A percentile compares a stretch with the other conserved stretches of the same genome.
Evolutionary conservation across 2,329 filamentous ascomycete species (phyloP).

Genomic region (Ophiognomonia clavigignenti-juglandacearum): DNA sequence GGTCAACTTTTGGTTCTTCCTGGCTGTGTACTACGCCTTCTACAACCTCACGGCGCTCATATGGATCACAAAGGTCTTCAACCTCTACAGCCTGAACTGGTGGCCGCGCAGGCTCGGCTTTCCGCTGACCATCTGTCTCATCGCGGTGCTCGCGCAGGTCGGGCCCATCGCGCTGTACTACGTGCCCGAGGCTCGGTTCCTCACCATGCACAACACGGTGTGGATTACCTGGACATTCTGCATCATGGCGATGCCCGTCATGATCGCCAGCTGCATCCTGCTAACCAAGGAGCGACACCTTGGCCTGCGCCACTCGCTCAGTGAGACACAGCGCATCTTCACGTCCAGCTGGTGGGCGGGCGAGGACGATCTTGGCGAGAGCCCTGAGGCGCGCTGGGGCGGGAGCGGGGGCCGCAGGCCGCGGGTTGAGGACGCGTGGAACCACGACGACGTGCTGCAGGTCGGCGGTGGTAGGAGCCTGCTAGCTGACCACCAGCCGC

Average conservation of each 20-base stretch:
- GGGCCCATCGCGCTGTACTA: slow-evolving; percentile 58
- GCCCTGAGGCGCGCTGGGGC: slow-evolving; percentile 35
- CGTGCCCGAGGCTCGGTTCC: slow-evolving; percentile 44
- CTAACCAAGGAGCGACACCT: slow-evolving; percentile 61
- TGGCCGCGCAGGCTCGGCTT: slow-evolving; percentile 48
- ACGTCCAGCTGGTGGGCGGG: slow-evolving; percentile 63
- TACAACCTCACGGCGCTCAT: slow-evolving; percentile 64
- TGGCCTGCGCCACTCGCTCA: slow-evolving; percentile 54
- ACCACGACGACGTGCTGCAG: slow-evolving; percentile 20
- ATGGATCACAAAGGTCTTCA: slow-evolving; percentile 70
- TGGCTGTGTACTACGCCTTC: slow-evolving; percentile 65
- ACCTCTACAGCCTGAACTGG: slow-evolving; percentile 67
- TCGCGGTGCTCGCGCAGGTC: slow-evolving; percentile 55
- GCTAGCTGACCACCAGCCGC: slow-evolving; percentile 20
- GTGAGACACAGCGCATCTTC: slow-evolving; percentile 64
- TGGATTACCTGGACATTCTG: slow-evolving; percentile 68
- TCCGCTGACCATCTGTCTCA: slow-evolving; percentile 56
- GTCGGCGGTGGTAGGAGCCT: too few relatives aligned
- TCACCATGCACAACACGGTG: slow-evolving; percentile 59
- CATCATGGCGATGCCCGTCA: slow-evolving; percentile 65
- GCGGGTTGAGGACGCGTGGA: slow-evolving; percentile 34
- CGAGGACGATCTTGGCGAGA: slow-evolving; percentile 43
- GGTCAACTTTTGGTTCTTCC: slow-evolving; percentile 69
- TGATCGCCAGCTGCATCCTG: slow-evolving; percentile 59
- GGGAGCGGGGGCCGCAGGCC: slow-evolving; percentile 31